phyloP scores from a whole-genome alignment of 306 rosid genomes.

The Styphnolobium japonicum region DNA sequence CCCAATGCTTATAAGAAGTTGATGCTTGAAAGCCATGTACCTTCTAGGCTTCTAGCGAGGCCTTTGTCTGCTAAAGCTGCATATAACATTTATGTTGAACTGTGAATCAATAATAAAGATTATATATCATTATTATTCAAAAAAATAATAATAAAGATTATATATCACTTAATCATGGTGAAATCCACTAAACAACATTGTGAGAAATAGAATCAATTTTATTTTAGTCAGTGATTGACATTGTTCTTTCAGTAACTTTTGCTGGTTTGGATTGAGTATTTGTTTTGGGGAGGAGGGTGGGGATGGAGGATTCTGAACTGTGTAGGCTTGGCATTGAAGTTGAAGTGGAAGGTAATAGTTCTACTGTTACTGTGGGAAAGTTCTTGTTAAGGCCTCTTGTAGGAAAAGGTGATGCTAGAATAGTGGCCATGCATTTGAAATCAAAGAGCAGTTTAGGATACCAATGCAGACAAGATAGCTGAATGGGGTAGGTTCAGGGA shows the following conservation, averaged over 20 bases:
- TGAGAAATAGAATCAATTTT: not conserved
- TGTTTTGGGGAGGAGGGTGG: not conserved
- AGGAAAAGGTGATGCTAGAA: not conserved
- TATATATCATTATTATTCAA: too few relatives aligned
- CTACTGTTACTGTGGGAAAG: not conserved
- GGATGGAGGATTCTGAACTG: not conserved
- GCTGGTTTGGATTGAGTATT: not conserved
- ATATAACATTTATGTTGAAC: not conserved
- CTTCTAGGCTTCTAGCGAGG: not conserved
- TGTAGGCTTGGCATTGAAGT: not conserved
- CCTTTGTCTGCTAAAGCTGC: slow-evolving; percentile 8
- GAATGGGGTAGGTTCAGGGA: not conserved
- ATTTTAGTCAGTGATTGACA: not conserved
- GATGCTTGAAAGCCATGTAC: slow-evolving; percentile 3
- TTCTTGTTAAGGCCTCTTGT: not conserved
- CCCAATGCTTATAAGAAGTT: slow-evolving; percentile 7
- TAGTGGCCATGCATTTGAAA: not conserved
- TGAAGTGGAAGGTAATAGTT: not conserved
- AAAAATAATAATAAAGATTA: not conserved
- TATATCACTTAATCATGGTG: not conserved
- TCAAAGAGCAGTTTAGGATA: not conserved
- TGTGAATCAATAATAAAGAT: not conserved
- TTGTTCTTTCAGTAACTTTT: not conserved
- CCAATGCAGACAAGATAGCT: not conserved
- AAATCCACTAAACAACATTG: slow-evolving; percentile 11